These are phyloP conservation scores for Venturia asperata DNA, from an alignment of 2,329 filamentous ascomycete species.

Conservation along the genomic window DNA sequence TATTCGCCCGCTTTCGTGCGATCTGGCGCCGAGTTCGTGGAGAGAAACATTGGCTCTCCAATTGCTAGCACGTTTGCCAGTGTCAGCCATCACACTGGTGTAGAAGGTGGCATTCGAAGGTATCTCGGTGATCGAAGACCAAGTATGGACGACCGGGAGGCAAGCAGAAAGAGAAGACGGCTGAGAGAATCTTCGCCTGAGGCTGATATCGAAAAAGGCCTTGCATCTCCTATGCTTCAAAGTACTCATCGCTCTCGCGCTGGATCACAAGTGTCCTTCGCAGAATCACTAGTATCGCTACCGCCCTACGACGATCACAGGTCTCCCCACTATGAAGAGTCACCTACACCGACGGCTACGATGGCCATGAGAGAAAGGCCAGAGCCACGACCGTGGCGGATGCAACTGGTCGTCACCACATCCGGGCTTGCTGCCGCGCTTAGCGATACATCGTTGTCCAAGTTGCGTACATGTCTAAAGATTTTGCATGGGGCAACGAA, in stretches of 20 bases:
- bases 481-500: conserved; percentile 77
- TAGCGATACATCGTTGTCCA: conserved; percentile 78
- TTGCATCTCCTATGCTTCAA: conserved; percentile 22
- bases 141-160: conserved; percentile 35
- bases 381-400: conserved; percentile 56
- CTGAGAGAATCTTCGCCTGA: conserved; percentile 29
- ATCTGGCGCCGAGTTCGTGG: conserved; percentile 83
- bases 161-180: conserved; percentile 38
- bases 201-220: conserved; percentile 44
- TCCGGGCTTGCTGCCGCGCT: conserved; percentile 87
- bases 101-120: conserved; percentile 80
- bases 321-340: conserved; percentile 67
- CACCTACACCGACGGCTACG: conserved; percentile 25
- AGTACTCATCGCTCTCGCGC: conserved; percentile 24
- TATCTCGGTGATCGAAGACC: conserved; percentile 61
- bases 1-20: conserved; percentile 81
- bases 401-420: conserved; percentile 79
- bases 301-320: conserved; percentile 77
- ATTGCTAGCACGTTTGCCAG: conserved; percentile 80
- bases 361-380: conserved; percentile 22
- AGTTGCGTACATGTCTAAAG: conserved; percentile 74
- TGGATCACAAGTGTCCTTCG: conserved; percentile 23
- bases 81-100: conserved; percentile 76
- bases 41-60: conserved; percentile 73
- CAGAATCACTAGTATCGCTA: conserved; percentile 54